phyloP scores from a whole-genome alignment of 345 rosid species.

The Salix dunnii region DNA sequence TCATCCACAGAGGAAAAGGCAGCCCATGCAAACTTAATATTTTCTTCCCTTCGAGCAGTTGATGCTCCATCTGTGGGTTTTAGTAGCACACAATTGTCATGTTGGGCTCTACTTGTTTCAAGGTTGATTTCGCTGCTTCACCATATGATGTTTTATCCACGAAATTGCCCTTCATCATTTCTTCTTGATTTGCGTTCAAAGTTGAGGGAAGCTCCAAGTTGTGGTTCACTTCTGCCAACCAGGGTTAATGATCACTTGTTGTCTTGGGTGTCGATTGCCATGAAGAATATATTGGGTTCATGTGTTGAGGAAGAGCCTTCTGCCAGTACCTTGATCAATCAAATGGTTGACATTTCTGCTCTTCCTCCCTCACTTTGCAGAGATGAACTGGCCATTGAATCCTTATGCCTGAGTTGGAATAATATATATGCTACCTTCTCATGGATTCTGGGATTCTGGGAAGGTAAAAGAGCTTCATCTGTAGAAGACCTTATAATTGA shows the following conservation, averaged over 20 bases:
- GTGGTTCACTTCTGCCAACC: conserved; percentile 38
- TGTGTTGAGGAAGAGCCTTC: conserved; percentile 58
- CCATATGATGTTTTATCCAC: conserved; percentile 71
- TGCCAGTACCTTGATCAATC: conserved; percentile 47
- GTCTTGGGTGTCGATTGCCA: conserved; percentile 64
- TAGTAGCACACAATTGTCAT: conserved; percentile 51
- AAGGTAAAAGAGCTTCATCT: conserved; percentile 55
- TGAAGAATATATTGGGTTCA: conserved; percentile 47
- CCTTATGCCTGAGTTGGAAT: conserved; percentile 48
- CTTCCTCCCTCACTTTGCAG: conserved; percentile 52
- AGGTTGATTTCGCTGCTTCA: conserved; percentile 79
- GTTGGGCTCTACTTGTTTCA: conserved; percentile 84
- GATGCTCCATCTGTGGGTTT: conserved; percentile 40
- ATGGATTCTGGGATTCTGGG: conserved; percentile 70
- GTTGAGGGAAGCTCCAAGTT: conserved; percentile 62
- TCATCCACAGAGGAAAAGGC: conserved; percentile 72
- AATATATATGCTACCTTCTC: conserved; percentile 55
- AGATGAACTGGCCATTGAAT: conserved; percentile 46
- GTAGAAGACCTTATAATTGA: conserved; percentile 85
- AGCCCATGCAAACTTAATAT: conserved; percentile 47
- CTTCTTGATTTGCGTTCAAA: conserved; percentile 65
- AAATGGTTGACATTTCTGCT: conserved; percentile 62
- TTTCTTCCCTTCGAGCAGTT: conserved; percentile 46
- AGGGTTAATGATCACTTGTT: conserved; percentile 49
- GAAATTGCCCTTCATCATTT: conserved; percentile 64